These are phyloP conservation scores for Pezicula radicicola DNA, from an alignment of 2,329 filamentous ascomycete genomes.

Conservation along the genomic window DNA sequence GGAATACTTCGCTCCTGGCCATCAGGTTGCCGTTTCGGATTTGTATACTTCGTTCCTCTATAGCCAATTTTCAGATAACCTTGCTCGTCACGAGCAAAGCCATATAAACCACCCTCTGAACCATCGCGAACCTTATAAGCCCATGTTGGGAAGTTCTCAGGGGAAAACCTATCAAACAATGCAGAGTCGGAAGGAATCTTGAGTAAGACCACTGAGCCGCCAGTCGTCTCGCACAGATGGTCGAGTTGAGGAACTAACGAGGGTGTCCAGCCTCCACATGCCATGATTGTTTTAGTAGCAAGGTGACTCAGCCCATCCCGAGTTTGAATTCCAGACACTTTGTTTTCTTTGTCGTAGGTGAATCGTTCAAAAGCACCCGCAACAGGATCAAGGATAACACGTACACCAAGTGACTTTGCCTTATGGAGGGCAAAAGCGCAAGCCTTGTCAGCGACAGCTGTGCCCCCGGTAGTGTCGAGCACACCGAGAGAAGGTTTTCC, in stretches of 20 bases:
- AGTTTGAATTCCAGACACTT: not conserved
- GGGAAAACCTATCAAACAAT: not conserved
- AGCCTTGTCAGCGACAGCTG: slow-evolving; percentile 3
- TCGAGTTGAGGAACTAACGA: not conserved
- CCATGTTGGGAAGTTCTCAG: not conserved
- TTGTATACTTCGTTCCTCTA: slow-evolving; percentile 35
- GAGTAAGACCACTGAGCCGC: not conserved
- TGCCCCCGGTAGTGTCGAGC: slow-evolving; percentile 6
- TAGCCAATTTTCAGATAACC: slow-evolving; percentile 34
- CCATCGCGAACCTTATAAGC: not conserved
- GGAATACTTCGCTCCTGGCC: slow-evolving; percentile 29
- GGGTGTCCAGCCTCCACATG: not conserved
- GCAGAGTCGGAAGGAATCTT: not conserved
- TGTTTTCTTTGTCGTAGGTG: not conserved
- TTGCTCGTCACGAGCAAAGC: slow-evolving; percentile 30
- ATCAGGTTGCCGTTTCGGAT: slow-evolving; percentile 26
- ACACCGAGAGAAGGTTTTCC: slow-evolving; percentile 2
- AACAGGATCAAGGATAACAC: slow-evolving; percentile 18
- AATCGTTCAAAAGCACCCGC: slow-evolving; percentile 7
- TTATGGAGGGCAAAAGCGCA: slow-evolving; percentile 6
- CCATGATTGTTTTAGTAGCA: not conserved
- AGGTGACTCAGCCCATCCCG: not conserved
- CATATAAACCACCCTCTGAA: slow-evolving; percentile 21
- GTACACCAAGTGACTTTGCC: slow-evolving; percentile 18
- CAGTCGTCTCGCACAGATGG: not conserved